Base-by-base conservation (phyloP, 1,139 yeast species). In the Saccharomyces hybrid region DNA sequence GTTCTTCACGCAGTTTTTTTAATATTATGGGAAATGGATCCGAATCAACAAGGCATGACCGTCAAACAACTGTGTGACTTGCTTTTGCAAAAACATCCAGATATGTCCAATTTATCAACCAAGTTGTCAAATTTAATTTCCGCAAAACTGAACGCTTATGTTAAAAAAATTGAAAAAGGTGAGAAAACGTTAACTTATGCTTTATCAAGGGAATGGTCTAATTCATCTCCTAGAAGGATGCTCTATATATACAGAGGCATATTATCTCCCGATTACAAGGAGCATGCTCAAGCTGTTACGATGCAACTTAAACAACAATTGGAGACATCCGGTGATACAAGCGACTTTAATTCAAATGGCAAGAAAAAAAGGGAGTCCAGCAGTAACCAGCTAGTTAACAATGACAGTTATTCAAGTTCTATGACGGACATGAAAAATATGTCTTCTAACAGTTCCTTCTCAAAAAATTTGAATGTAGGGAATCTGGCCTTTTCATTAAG, bases 221-320 rank as follows among this genome's bases (percentile, higher is more conserved):
- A 85, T 69, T 88, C 91, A 14, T 83, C 88, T 4, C 95, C 95
- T 50, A 84, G 87, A 65, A 78, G 95, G 74, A 87, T 87, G 95
- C 89, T 87, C 41, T 87, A 87, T 65, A 90, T 86, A 50, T 87
- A 86, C 70, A 81, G 93, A 64, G 95, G 95, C 38, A 73, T 85
- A 48, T 74, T 86, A 59, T 81, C 93, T 31, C 78, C 82, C 14
- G 90, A 86, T 66, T 86, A 84, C 71, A 85, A 84, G 63, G 70
- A 82, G 48, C 88, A 83, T 64, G 90, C 86, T 11, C 80, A 81
- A 55, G 78, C 77, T 59, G 81, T 83, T 57, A 69, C 76, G 53
- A 72, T 68, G 50, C 65, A 64, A 54, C 59, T 68, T 52, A 69
- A 61, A 47, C 64, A 62, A 47, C 63, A 61, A 48, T 61, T 57